Percentiles rank a stretch among this genome's conserved stretches.
phyloP scores from a whole-genome alignment of 192 early-diverging fungal genomes.

The Backusella luteola region DNA sequence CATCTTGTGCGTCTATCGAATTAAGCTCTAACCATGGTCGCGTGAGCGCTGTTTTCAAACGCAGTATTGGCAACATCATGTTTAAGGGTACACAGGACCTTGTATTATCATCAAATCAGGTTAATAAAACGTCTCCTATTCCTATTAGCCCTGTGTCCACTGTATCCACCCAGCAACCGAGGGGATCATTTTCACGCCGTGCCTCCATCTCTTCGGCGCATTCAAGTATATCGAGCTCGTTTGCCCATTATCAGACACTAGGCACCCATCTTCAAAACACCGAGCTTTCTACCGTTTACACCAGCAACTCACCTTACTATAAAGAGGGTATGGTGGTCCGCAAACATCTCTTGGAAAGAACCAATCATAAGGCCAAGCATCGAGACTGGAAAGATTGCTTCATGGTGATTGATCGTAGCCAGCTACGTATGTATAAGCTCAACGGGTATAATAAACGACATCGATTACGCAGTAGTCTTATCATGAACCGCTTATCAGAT shows the following conservation, averaged over 20 bases:
- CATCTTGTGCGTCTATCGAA: neutral
- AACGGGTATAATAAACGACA: neutral
- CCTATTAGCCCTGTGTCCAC: neutral
- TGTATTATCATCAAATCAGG: neutral
- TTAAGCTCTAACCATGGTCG: neutral
- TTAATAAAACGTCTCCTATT: neutral
- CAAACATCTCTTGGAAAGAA: conserved; percentile 80
- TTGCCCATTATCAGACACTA: conserved; percentile 8
- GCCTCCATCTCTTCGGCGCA: conserved; percentile 12
- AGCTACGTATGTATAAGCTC: conserved; percentile 66
- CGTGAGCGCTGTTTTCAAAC: conserved; percentile 15
- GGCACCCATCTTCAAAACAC: conserved; percentile 9
- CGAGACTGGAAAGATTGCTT: conserved; percentile 85
- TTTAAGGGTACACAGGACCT: conserved; percentile 18
- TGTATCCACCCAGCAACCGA: neutral
- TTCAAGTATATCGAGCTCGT: neutral
- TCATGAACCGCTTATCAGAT: conserved; percentile 10
- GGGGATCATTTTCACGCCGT: neutral
- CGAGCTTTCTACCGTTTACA: conserved; percentile 19
- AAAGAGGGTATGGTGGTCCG: conserved; percentile 79
- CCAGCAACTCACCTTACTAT: conserved; percentile 37
- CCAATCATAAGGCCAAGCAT: conserved; percentile 75
- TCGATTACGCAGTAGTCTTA: neutral
- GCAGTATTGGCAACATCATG: conserved; percentile 23
- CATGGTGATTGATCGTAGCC: conserved; percentile 69